Evolutionary conservation across 495 filamentous ascomycete genomes (phyloP), one percentile per base, ranked within the genome.

Genomic region (Daldinia grandis): DNA sequence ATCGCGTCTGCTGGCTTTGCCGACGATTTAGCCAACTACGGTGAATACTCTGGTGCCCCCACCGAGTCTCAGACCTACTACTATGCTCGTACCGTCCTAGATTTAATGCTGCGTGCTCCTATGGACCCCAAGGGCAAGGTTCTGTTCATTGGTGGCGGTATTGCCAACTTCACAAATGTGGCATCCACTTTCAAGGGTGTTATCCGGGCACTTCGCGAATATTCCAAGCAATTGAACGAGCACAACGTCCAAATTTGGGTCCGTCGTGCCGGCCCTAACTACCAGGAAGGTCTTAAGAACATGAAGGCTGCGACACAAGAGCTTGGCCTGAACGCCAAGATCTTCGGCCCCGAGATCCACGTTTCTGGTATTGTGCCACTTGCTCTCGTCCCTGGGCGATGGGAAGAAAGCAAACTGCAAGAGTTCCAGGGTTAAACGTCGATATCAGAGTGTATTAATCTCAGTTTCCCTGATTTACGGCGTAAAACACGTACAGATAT

Each of bases 221-320:
- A 95, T 66, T 88, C 93, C 58, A 89, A 90, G 55, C 82, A 89
- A 37, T 87, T 99, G 64, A 89, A 89, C 80, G 96, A 98, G 88
- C 95, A 99, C 90, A 96, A 96, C 76, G 93, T 95, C 65, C 91
- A 97, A 81, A 98, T 99, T 86, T 99, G 96, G 96, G 93, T 99
- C 75, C 93, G 95, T 77, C 95, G 95, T 87, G 95, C 95, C 53
- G 95, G 95, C 66, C 95, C 95, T 81, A 99, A 99, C 87, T 99
- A 96, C 87, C 95, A 99, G 83, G 95, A 99, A 84, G 95, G 95
- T 84, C 89, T 99, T 66, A 97, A 97, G 87, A 99, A 98, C 87
- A 97, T 99, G 87, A 98, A 98, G 88, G 87, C 91, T 49, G 94
- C 96, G 58, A 95, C 93, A 40, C 87, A 93, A 76, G 95, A 98